Base-by-base conservation (phyloP, 768 basidiomycete genomes). In the Trametes sanguinea region DNA sequence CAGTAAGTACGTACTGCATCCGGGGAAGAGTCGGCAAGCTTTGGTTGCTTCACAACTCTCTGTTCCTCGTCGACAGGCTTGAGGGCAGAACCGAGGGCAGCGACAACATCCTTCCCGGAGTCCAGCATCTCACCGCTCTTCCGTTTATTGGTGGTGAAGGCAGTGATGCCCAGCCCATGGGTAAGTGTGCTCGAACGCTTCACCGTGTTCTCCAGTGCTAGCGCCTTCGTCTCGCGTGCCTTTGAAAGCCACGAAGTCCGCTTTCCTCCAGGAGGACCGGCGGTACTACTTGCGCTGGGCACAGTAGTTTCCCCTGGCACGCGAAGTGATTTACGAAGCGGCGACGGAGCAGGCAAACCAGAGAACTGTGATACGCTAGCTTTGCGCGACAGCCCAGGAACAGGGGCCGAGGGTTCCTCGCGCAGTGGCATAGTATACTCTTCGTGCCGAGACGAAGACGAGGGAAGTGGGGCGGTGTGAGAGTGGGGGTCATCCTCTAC, bases 231-330 rank as follows among this genome's bases (percentile, higher is more conserved):
- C 16, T 88, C 88, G 39, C 90, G 80, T 13, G 87, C 91, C 67
- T 89, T 90, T 74, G 83, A 84, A 56, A 93, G 73, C 91, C 91
- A 92, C 3, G 91, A 92, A 8, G 88, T 88, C 35, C 90, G 84
- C 68, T 89, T 91, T 2, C 83, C 84, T 14, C 61, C 67, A 3
- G 64, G 62, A 7, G 64, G 65, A 9, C 72, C 77, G 30, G 73
- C 70, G 22, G 75, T 72, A n/a, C 79, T 76, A 42, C 64, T 67
- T 16, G 65, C 61, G 5, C 59, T 66, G 10, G 71, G 68, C 2
- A 79, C 80, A 14, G 69, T 77, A 44, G 80, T 71, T 17, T 87
- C 88, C 17, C 78, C 78, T 37, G 76, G 67, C 11, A 77, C 67
- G 29, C 83, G 83, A 62, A 83, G 80, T 0, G 88, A 89, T 74